Conservation (phyloP, 768 basidiomycete genomes). For the Russula sp. region DNA sequence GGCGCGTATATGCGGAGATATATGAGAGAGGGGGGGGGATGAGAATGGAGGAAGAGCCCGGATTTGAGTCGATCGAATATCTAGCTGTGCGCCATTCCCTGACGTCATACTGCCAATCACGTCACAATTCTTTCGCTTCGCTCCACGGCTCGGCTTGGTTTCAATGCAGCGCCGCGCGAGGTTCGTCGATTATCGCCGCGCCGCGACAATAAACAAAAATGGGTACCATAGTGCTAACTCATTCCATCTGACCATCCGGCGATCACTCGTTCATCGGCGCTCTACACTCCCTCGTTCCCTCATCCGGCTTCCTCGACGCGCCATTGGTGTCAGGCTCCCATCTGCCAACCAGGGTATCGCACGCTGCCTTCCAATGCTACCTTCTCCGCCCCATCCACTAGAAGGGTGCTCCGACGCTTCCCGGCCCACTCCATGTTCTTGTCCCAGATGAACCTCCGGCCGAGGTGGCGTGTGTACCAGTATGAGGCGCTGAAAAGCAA, state of each 20-base stretch:
- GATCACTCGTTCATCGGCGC: background rate
- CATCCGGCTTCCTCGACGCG: background rate
- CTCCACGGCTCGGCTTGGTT: background rate
- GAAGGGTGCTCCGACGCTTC: constrained; percentile 9
- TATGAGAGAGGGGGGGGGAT: background rate
- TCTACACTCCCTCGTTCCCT: constrained; percentile 14
- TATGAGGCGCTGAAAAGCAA: constrained; percentile 44
- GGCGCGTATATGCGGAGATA: background rate
- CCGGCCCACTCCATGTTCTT: background rate
- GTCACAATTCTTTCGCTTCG: background rate
- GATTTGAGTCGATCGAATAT: constrained; percentile 6
- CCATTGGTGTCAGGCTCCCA: background rate
- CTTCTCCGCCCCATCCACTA: background rate
- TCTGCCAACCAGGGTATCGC: constrained; percentile 4
- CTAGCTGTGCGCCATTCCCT: background rate
- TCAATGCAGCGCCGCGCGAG: background rate
- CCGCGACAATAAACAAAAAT: background rate
- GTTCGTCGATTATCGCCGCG: background rate
- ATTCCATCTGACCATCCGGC: background rate
- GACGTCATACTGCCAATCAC: constrained; percentile 19
- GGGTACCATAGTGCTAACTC: background rate
- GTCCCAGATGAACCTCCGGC: constrained; percentile 28
- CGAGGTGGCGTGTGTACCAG: constrained; percentile 59
- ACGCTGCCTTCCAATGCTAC: constrained; percentile 12
- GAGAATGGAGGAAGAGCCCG: background rate